These are phyloP conservation scores for Penicillium sp. DNA, from an alignment of 2,329 filamentous ascomycete genomes.

Conservation along the genomic window DNA sequence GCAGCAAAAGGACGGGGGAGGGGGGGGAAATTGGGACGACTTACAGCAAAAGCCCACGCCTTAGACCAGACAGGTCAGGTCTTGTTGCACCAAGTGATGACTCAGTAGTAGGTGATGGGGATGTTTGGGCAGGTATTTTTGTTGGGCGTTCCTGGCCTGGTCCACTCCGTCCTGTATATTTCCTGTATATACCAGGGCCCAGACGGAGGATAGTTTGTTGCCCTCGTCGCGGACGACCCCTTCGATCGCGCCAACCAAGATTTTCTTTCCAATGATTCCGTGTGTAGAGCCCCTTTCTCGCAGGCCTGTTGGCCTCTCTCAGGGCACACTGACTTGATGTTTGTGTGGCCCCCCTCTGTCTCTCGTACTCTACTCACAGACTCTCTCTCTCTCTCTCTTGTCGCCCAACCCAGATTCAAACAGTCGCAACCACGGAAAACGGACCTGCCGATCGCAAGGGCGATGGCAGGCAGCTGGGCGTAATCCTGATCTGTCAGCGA, in stretches of 20 bases:
- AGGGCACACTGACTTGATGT: too few species aligned
- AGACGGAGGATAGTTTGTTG: not conserved
- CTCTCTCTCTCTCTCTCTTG: conserved; percentile 11
- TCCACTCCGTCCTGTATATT: conserved; percentile 9
- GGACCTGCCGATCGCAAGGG: conserved; percentile 39
- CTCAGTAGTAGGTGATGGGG: conserved; percentile 16
- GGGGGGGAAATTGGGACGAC: conserved; percentile 20
- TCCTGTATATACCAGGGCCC: conserved; percentile 2
- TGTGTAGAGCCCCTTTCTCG: not conserved
- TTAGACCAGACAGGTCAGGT: conserved; percentile 1
- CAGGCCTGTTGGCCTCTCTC: not conserved
- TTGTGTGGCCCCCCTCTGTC: not conserved
- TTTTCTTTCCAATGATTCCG: not conserved
- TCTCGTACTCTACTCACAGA: conserved; percentile 5
- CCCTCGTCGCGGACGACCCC: not conserved
- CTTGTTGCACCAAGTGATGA: conserved; percentile 18
- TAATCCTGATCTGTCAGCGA: conserved; percentile 42
- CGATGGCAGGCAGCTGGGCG: conserved; percentile 36
- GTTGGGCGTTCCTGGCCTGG: conserved; percentile 12
- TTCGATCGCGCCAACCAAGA: not conserved
- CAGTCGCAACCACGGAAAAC: conserved; percentile 26
- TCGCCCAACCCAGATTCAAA: conserved; percentile 23
- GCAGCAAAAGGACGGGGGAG: conserved; percentile 18
- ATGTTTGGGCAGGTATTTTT: conserved; percentile 11
- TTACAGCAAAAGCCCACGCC: conserved; percentile 27